Conservation (phyloP, 176 grass and related monocot genomes). For the Stipa capillata region DNA sequence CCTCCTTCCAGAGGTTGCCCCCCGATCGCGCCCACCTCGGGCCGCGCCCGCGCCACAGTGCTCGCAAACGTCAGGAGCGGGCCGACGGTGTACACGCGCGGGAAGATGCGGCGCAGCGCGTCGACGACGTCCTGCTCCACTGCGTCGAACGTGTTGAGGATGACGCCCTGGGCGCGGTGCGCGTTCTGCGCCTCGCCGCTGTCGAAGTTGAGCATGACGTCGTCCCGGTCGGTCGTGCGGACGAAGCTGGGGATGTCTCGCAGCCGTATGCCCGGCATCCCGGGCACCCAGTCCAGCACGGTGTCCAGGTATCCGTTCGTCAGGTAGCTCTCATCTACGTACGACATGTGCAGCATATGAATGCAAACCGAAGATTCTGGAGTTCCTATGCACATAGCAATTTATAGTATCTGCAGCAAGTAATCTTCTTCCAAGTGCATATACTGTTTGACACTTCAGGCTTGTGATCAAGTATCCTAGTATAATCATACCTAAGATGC, state of each 20-base stretch:
- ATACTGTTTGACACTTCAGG: neutral
- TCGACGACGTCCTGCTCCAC: constrained; percentile 40
- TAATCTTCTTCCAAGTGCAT: neutral
- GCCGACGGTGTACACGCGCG: constrained; percentile 41
- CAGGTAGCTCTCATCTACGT: constrained; percentile 35
- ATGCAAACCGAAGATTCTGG: neutral
- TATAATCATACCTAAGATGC: neutral
- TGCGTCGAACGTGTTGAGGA: constrained; percentile 57
- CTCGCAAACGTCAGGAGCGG: constrained; percentile 27
- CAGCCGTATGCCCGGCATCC: constrained; percentile 27
- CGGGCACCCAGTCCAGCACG: constrained; percentile 37
- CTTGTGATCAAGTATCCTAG: neutral
- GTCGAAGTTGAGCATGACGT: constrained; percentile 44
- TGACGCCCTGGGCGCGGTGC: constrained; percentile 31
- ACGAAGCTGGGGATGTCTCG: constrained; percentile 59
- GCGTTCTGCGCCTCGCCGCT: constrained; percentile 33
- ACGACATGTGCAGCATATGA: neutral
- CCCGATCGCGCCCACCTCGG: constrained; percentile 10
- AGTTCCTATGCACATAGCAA: no score
- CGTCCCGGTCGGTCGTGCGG: constrained; percentile 37
- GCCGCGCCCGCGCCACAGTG: neutral
- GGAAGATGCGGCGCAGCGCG: constrained; percentile 36
- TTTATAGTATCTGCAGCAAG: no score
- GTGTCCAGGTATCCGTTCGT: constrained; percentile 52
- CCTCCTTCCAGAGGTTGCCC: constrained; percentile 67